Conservation (phyloP, 371 early-diverging fungal genomes). For the Basidiobolus heterosporus region DNA sequence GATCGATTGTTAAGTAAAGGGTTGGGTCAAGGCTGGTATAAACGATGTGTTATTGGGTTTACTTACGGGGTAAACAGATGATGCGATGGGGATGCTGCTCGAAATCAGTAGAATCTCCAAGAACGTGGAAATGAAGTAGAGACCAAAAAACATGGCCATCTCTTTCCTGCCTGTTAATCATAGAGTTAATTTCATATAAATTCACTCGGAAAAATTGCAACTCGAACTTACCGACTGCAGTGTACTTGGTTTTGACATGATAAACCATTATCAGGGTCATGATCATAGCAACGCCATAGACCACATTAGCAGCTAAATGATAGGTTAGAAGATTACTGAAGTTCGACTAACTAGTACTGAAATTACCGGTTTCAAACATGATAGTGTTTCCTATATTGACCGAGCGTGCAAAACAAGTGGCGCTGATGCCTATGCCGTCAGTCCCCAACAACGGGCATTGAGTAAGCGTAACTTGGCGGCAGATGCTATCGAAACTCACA, state of each 20-base stretch:
- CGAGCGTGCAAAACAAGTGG: slow-evolving; percentile 80
- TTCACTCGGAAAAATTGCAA: background rate
- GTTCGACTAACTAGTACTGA: background rate
- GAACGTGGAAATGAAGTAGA: slow-evolving; percentile 68
- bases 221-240: slow-evolving; percentile 81
- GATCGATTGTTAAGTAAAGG: too few species aligned
- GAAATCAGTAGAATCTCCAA: slow-evolving; percentile 75
- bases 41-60: too few species aligned
- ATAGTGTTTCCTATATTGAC: slow-evolving; percentile 49
- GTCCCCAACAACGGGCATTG: slow-evolving; percentile 72
- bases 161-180: slow-evolving; percentile 69
- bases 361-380: slow-evolving; percentile 75
- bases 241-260: slow-evolving; percentile 90
- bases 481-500: slow-evolving; percentile 52
- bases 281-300: slow-evolving; percentile 75
- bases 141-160: slow-evolving; percentile 90
- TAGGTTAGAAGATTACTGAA: background rate
- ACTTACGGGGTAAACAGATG: slow-evolving; percentile 64
- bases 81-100: slow-evolving; percentile 77
- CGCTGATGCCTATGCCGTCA: slow-evolving; percentile 39
- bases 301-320: slow-evolving; percentile 55
- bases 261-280: slow-evolving; percentile 96
- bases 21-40: too few species aligned
- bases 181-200: background rate
- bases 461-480: slow-evolving; percentile 59